A percentile compares a stretch with the other conserved stretches of the same genome.
Evolutionary conservation across 2,329 filamentous ascomycete genomes (phyloP).

Genomic region (Chaetomium olivaceum): DNA sequence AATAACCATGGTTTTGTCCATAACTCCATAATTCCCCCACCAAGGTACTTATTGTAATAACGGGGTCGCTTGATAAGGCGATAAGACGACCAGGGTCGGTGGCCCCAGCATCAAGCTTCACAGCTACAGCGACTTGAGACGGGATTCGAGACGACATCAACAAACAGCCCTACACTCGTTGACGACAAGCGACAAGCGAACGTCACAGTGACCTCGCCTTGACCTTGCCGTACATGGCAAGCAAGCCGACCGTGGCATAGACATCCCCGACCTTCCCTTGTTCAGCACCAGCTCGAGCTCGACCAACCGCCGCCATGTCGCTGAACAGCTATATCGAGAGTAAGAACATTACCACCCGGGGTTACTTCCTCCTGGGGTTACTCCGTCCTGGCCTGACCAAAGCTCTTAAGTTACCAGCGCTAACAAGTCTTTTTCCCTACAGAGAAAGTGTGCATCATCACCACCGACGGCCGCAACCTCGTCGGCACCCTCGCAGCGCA

Average conservation of each 20-base stretch:
- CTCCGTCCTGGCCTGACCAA: neutral
- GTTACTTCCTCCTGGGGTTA: no score
- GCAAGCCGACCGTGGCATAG: neutral
- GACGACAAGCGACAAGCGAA: neutral
- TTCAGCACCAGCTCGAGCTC: neutral
- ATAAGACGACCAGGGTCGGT: neutral
- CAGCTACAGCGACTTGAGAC: neutral
- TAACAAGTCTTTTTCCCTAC: neutral
- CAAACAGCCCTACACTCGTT: neutral
- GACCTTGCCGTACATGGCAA: neutral
- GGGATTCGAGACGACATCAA: neutral
- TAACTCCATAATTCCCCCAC: no score
- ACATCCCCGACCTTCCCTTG: neutral
- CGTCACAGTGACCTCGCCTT: neutral
- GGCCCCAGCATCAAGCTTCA: neutral
- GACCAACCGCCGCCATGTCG: conserved; percentile 30
- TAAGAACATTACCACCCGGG: no score
- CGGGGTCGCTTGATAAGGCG: neutral
- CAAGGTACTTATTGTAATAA: neutral
- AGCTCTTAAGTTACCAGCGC: neutral
- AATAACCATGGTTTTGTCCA: neutral
- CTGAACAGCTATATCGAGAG: conserved; percentile 39
- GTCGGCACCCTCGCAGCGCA: conserved; percentile 81
- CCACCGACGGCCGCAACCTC: conserved; percentile 85
- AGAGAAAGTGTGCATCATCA: conserved; percentile 93